Evolutionary conservation across 805 yeast species (phyloP), one percentile per base, ranked within the genome.

Genomic region (Candida yuanshanica): DNA sequence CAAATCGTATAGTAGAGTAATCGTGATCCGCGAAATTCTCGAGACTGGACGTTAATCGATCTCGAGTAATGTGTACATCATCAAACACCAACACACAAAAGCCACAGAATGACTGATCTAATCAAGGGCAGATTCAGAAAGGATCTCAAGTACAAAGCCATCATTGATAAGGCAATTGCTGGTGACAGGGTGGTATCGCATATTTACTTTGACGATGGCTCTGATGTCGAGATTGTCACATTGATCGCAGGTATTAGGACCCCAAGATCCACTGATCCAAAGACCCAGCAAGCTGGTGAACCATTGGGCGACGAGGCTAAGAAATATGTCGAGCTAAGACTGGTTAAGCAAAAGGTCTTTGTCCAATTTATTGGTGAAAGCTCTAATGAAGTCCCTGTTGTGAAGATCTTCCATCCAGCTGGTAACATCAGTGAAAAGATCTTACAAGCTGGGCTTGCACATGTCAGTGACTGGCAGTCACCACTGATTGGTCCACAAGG

Each of bases 391-490:
- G 72, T 79, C 21, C 74, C 81, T 8, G 66, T 81, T 41, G 84
- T 72, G 16, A 63, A 74, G 36, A 59, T 86, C 27, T 56, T 68
- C 41, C 91, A 84, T 55, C 87, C 95, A 24, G 83, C 84, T 5
- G 95, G 95, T 14, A 79, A 80, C 46, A 79, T 86, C 51, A 77
- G 83, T 43, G 83, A 79, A 49, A 75, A 76, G 48, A 64, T 87
- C 42, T 69, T 87, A 44, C 77, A 73, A 42, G 70, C 69, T 41
- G 96, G 96, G 10, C 68, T 81, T 23, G 95, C 83, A 11, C 80
- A 78, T 49, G 78, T 86, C 37, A 75, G 79, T 20, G 95, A 87
- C 58, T 81, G 91, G 88, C 95, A 88, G 58, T 76, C 88, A 1
- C 56, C 74, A 12, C 52, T 77, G 33, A 65, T 87, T 43, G 95